These are phyloP conservation scores for Tolypocladium album DNA, from an alignment of 2,329 filamentous ascomycete species.

Conservation along the genomic window DNA sequence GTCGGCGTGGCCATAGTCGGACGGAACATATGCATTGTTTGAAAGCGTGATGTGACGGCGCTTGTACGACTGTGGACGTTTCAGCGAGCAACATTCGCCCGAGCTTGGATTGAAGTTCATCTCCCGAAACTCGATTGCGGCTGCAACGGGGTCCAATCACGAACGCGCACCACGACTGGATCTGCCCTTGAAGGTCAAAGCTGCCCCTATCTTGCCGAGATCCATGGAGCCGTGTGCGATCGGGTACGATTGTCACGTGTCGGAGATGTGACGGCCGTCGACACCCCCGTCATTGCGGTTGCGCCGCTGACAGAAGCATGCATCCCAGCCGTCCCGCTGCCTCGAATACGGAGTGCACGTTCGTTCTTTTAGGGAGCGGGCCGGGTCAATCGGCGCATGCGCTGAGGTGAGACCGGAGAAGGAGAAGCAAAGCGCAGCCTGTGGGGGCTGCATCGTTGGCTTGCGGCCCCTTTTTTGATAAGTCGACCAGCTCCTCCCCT, in stretches of 20 bases:
- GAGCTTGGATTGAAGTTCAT: not conserved
- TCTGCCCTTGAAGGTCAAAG: not conserved
- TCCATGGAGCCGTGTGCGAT: not conserved
- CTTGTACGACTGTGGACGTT: not conserved
- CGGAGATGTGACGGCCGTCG: not conserved
- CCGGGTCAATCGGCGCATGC: not conserved
- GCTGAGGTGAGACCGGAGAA: not conserved
- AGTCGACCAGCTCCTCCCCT: not conserved
- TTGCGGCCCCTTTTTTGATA: not conserved
- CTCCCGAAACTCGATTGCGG: not conserved
- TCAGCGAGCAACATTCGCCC: not conserved
- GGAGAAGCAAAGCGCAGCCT: not conserved
- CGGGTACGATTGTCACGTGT: not conserved
- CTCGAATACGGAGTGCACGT: not conserved
- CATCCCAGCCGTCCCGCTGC: not conserved
- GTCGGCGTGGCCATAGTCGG: not conserved
- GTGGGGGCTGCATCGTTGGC: not conserved
- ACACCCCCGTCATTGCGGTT: not conserved
- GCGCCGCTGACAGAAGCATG: not conserved
- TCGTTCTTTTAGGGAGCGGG: not conserved
- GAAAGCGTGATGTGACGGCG: not conserved
- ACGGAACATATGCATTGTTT: not conserved
- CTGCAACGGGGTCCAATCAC: not conserved
- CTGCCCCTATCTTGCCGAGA: not conserved
- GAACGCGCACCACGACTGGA: not conserved